Percentiles rank a stretch among this genome's conserved stretches.
These are phyloP conservation scores for Saccharum officinarum DNA, from an alignment of 176 grass and related monocot genomes.

Conservation along the genomic window DNA sequence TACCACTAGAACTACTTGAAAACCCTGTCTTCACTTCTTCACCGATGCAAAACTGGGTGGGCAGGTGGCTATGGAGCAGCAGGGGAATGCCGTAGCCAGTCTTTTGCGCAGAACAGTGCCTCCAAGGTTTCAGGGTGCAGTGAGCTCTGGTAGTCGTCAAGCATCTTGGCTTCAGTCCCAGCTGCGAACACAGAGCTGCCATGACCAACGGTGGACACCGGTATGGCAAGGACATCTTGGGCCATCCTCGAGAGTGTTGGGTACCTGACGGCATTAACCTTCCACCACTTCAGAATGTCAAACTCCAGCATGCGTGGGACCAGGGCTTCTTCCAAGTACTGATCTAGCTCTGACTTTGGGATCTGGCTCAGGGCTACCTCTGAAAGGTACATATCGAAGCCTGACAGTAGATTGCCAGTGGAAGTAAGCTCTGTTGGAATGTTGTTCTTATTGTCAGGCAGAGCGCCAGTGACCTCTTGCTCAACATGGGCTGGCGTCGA, in stretches of 20 bases:
- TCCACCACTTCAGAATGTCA: conserved; percentile 55
- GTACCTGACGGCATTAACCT: conserved; percentile 40
- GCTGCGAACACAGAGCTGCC: conserved; percentile 40
- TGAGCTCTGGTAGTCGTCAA: conserved; percentile 52
- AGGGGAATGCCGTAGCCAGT: conserved; percentile 46
- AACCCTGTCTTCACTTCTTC: not conserved
- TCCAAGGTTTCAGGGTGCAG: conserved; percentile 47
- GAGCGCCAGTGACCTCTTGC: not conserved
- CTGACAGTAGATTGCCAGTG: conserved; percentile 14
- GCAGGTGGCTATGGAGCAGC: conserved; percentile 13
- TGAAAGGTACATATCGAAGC: conserved; percentile 47
- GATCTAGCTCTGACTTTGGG: conserved; percentile 48
- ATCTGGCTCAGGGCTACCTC: conserved; percentile 25
- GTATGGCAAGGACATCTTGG: conserved; percentile 44
- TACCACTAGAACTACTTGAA: not conserved
- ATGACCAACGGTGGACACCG: conserved; percentile 21
- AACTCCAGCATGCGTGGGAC: conserved; percentile 37
- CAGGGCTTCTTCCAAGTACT: conserved; percentile 55
- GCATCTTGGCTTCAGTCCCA: conserved; percentile 30
- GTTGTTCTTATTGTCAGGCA: not conserved
- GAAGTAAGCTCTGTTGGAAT: conserved; percentile 1
- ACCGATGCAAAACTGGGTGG: not conserved
- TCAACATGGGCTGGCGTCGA: conserved; percentile 16
- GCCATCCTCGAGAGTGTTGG: conserved; percentile 54
- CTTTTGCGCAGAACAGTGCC: conserved; percentile 50